Evolutionary conservation across 2,329 filamentous ascomycete genomes (phyloP).

Genomic region (Dactylonectria macrodidyma): DNA sequence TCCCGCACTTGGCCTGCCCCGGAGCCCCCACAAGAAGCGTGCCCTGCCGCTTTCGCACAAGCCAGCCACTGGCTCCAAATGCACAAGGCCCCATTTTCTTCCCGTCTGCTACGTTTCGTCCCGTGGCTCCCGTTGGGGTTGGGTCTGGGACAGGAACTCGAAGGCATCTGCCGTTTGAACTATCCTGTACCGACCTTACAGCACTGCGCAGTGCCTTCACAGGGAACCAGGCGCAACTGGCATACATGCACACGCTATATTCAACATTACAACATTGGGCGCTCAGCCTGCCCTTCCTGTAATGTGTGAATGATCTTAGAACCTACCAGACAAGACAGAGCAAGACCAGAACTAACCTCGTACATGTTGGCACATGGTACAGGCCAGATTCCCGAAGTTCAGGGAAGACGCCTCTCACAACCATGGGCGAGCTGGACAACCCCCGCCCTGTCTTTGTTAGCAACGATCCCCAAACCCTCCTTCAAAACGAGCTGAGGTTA

Average conservation of each 20-base stretch:
- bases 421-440: constrained; percentile 2
- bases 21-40: constrained; percentile 16
- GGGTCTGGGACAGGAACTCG: constrained; percentile 8
- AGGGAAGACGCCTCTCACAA: not conserved
- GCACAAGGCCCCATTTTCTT: constrained; percentile 36
- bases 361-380: not conserved
- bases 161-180: constrained; percentile 4
- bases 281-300: not conserved
- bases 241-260: not conserved
- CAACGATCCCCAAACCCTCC: not conserved
- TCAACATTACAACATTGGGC: not conserved
- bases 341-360: not conserved
- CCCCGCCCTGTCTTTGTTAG: not conserved
- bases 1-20: constrained; percentile 23
- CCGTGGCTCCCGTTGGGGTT: constrained; percentile 40
- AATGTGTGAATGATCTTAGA: not conserved
- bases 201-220: not conserved
- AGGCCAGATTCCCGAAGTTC: constrained; percentile 16
- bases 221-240: constrained; percentile 4
- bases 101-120: constrained; percentile 41
- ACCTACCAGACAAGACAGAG: constrained; percentile 1
- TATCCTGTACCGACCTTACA: not conserved
- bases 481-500: not conserved
- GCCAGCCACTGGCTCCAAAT: constrained; percentile 29
- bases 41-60: constrained; percentile 17